Conservation (phyloP, 768 basidiomycete genomes). For the Mycena vulgaris region DNA sequence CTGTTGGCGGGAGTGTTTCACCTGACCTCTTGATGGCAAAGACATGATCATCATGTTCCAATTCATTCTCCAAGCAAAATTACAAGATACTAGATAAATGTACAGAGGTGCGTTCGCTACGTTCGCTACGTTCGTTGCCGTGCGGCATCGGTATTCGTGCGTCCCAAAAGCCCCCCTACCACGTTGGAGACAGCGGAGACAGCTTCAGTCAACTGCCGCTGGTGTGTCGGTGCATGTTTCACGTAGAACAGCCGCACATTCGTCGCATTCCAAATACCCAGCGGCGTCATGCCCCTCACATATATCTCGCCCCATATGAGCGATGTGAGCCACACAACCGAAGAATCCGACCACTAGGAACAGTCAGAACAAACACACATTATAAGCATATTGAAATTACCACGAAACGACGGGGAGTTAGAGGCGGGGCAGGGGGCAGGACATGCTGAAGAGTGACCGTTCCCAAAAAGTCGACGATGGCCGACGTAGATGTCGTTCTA, state of each 20-base stretch:
- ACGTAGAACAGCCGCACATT: constrained; percentile 93
- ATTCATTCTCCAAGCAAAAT: neutral
- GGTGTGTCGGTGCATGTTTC: constrained; percentile 83
- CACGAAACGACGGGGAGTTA: constrained; percentile 81
- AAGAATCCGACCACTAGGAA: constrained; percentile 91
- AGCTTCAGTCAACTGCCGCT: constrained; percentile 82
- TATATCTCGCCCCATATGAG: constrained; percentile 97
- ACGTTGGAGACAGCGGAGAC: constrained; percentile 86
- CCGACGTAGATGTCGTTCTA: constrained; percentile 73
- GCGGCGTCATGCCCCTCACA: constrained; percentile 87
- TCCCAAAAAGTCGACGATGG: constrained; percentile 83
- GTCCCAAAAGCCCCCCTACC: constrained; percentile 82
- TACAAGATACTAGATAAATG: constrained; percentile 11
- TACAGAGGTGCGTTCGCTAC: neutral
- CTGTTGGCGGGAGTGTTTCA: constrained; percentile 11
- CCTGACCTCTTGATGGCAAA: neutral
- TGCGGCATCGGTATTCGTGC: constrained; percentile 34
- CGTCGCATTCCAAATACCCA: constrained; percentile 93
- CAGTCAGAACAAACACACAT: constrained; percentile 23
- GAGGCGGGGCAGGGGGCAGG: constrained; percentile 77
- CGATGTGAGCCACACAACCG: constrained; percentile 92
- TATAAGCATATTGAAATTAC: constrained; percentile 57
- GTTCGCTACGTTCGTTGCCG: neutral
- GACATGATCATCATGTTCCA: neutral
- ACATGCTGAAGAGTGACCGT: constrained; percentile 79